Evolutionary conservation across 2,329 filamentous ascomycete genomes (phyloP).

Genomic region (Xylariaceae sp.): DNA sequence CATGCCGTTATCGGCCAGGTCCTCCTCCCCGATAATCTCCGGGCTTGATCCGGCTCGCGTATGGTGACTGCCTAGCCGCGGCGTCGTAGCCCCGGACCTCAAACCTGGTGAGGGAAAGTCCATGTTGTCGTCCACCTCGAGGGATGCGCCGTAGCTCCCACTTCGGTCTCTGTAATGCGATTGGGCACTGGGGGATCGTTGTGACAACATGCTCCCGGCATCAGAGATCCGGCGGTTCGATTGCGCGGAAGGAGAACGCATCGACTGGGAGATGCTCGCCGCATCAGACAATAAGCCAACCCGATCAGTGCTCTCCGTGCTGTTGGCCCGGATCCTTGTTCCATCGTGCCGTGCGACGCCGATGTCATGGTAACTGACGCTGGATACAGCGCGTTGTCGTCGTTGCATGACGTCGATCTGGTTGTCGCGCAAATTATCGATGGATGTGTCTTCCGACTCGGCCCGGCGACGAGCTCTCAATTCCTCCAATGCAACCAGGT

Average conservation of each 20-base stretch:
- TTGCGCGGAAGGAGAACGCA: conserved; percentile 20
- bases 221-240: conserved; percentile 13
- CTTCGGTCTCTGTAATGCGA: conserved; percentile 43
- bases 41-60: conserved; percentile 46
- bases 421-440: conserved; percentile 55
- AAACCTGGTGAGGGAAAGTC: conserved; percentile 33
- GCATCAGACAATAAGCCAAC: conserved; percentile 68
- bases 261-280: conserved; percentile 51
- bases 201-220: conserved; percentile 11
- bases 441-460: conserved; percentile 43
- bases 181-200: conserved; percentile 26
- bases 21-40: conserved; percentile 46
- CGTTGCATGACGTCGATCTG: conserved; percentile 54
- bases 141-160: conserved; percentile 41
- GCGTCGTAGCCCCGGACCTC: conserved; percentile 41
- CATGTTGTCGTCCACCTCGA: conserved; percentile 46
- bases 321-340: conserved; percentile 68
- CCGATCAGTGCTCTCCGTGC: conserved; percentile 68
- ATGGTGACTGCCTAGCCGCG: conserved; percentile 27
- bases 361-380: conserved; percentile 71
- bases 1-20: conserved; percentile 43
- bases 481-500: conserved; percentile 63
- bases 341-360: conserved; percentile 76
- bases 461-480: conserved; percentile 55
- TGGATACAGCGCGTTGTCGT: conserved; percentile 65